A percentile compares a stretch with the other conserved stretches of the same genome.
Conservation (phyloP, 352 stramenopile species). For the Poterioochromonas sp. region DNA sequence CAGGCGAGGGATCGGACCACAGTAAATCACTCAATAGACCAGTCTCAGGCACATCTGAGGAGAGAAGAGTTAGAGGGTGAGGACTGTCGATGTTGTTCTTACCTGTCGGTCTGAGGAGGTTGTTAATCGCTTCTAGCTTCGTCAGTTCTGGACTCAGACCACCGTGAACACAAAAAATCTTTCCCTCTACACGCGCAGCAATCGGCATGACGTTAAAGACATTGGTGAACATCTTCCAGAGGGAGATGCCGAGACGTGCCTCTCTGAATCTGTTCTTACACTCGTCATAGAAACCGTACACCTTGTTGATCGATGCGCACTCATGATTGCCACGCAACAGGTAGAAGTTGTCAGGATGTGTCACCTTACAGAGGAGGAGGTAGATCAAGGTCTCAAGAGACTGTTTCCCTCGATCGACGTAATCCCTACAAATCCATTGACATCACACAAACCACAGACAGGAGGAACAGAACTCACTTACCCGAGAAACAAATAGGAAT, state of each 20-base stretch:
- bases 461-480: slow-evolving; percentile 39
- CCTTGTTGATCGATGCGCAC: slow-evolving; percentile 94
- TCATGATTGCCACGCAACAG: slow-evolving; percentile 97
- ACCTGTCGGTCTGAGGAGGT: slow-evolving; percentile 77
- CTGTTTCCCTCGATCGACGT: slow-evolving; percentile 87
- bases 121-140: slow-evolving; percentile 84
- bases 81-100: not conserved
- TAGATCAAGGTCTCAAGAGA: slow-evolving; percentile 93
- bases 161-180: slow-evolving; percentile 99
- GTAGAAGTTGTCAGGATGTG: slow-evolving; percentile 96
- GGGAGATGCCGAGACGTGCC: too few relatives aligned
- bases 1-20: slow-evolving; percentile 96
- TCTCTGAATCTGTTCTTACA: slow-evolving; percentile 64
- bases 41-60: slow-evolving; percentile 62
- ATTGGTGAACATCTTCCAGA: slow-evolving; percentile 63
- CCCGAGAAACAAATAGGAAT: slow-evolving; percentile 95
- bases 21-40: slow-evolving; percentile 95
- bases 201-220: slow-evolving; percentile 85
- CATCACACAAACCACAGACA: not conserved
- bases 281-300: slow-evolving; percentile 99
- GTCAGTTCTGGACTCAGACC: slow-evolving; percentile 87
- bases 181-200: slow-evolving; percentile 94
- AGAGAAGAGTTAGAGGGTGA: not conserved
- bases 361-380: slow-evolving; percentile 92
- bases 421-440: slow-evolving; percentile 49